phyloP scores from a whole-genome alignment of 2,329 filamentous ascomycete species.

The Cladosporium sp. region DNA sequence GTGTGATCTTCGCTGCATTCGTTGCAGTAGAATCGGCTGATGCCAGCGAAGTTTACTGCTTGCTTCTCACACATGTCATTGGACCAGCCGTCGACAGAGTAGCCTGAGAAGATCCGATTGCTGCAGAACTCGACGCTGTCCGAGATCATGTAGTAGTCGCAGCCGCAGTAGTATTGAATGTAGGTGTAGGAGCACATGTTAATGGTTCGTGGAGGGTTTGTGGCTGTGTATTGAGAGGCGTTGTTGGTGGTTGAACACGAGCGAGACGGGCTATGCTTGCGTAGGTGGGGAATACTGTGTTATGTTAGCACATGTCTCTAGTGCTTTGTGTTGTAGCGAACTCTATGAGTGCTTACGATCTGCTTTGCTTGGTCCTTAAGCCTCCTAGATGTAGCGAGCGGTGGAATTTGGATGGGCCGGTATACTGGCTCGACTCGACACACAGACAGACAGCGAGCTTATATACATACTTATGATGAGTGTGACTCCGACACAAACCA shows the following conservation, averaged over 20 bases:
- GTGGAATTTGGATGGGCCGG: background rate
- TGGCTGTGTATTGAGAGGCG: background rate
- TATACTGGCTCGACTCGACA: background rate
- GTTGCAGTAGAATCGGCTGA: constrained; percentile 47
- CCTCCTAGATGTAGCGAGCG: background rate
- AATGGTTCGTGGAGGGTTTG: background rate
- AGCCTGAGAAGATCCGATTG: constrained; percentile 46
- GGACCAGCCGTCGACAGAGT: constrained; percentile 50
- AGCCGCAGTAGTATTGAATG: constrained; percentile 50
- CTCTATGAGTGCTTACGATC: background rate
- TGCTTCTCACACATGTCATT: constrained; percentile 44
- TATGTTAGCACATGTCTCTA: background rate
- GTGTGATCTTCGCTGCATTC: constrained; percentile 47
- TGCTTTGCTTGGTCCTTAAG: background rate
- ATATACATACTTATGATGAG: background rate
- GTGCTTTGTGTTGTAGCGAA: background rate
- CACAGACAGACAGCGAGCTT: background rate
- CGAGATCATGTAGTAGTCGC: constrained; percentile 50
- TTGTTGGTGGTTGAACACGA: background rate
- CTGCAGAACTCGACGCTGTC: constrained; percentile 49
- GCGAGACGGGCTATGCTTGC: background rate
- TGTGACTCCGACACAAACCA: background rate
- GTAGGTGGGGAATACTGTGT: background rate
- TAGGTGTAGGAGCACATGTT: constrained; percentile 51
- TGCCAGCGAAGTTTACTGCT: constrained; percentile 40